These are phyloP conservation scores for Cryptococcus sp. DNA, from an alignment of 1,284 basidiomycete genomes.

Conservation along the genomic window DNA sequence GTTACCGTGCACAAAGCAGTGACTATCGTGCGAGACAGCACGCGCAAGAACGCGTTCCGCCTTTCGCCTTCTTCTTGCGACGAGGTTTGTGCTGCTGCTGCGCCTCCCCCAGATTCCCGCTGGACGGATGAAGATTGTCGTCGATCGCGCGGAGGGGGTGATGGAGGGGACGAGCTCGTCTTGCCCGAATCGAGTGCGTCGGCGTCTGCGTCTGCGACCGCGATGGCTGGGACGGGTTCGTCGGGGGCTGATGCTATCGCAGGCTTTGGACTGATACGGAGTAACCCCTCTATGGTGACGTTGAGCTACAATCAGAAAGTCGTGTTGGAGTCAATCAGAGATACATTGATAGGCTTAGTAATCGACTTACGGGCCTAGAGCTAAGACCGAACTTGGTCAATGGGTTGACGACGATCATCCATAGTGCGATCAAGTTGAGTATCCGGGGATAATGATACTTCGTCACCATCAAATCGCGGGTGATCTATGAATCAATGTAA, in stretches of 20 bases:
- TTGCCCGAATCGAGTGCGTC: slow-evolving; percentile 47
- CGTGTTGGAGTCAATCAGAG: background rate
- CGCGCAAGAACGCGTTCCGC: slow-evolving; percentile 30
- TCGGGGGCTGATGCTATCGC: background rate
- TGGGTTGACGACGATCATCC: slow-evolving; percentile 87
- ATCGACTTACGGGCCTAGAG: slow-evolving; percentile 69
- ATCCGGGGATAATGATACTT: slow-evolving; percentile 69
- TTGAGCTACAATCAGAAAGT: slow-evolving; percentile 61
- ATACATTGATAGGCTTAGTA: background rate
- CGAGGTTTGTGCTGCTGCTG: background rate
- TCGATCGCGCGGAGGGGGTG: background rate
- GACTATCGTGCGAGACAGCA: slow-evolving; percentile 40
- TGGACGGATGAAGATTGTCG: background rate
- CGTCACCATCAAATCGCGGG: slow-evolving; percentile 75
- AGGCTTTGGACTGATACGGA: slow-evolving; percentile 18
- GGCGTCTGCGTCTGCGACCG: slow-evolving; percentile 7
- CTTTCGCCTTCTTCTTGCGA: slow-evolving; percentile 13
- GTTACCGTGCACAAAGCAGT: slow-evolving; percentile 38
- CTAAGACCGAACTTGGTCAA: slow-evolving; percentile 86
- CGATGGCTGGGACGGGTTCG: background rate
- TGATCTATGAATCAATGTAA: slow-evolving; percentile 63
- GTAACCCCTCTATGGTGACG: slow-evolving; percentile 56
- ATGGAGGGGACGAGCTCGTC: slow-evolving; percentile 1
- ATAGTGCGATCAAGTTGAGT: slow-evolving; percentile 77
- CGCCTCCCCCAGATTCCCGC: background rate